A percentile compares a stretch with the other conserved stretches of the same genome.
Evolutionary conservation across 108 stramenopile species (phyloP).

Genomic region (Pseudonitzschia pungens): DNA sequence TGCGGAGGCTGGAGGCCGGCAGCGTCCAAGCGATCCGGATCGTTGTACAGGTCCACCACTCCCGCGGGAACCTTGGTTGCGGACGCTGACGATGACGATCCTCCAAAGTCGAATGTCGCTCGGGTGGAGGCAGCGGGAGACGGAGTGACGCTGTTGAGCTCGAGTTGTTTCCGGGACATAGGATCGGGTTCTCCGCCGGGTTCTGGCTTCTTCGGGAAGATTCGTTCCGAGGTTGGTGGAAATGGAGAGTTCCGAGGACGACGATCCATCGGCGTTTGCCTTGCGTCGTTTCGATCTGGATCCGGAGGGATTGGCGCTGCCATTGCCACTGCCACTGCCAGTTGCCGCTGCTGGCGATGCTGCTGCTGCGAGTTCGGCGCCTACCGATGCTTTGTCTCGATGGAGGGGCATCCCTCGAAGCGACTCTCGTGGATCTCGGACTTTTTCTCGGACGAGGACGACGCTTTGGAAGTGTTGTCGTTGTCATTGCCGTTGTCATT

Average conservation of each 20-base stretch:
- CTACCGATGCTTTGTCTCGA: neutral
- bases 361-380: neutral
- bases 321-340: neutral
- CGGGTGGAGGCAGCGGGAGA: neutral
- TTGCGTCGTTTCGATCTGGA: neutral
- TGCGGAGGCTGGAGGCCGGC: neutral
- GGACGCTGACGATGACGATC: too few relatives aligned
- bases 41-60: conserved; percentile 6
- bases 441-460: neutral
- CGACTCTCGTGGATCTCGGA: neutral
- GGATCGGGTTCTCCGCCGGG: conserved; percentile 1
- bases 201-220: neutral
- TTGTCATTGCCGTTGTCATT: neutral
- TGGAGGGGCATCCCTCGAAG: neutral
- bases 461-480: neutral
- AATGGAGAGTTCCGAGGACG: neutral
- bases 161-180: neutral
- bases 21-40: neutral
- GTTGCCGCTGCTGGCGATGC: neutral
- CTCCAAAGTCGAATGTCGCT: neutral
- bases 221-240: neutral
- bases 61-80: too few relatives aligned
- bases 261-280: neutral
- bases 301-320: neutral
- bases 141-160: neutral